Percentiles rank a stretch among this genome's conserved stretches.
Evolutionary conservation across 441 rosid genomes (phyloP).

Genomic region (Gossypium lobatum): DNA sequence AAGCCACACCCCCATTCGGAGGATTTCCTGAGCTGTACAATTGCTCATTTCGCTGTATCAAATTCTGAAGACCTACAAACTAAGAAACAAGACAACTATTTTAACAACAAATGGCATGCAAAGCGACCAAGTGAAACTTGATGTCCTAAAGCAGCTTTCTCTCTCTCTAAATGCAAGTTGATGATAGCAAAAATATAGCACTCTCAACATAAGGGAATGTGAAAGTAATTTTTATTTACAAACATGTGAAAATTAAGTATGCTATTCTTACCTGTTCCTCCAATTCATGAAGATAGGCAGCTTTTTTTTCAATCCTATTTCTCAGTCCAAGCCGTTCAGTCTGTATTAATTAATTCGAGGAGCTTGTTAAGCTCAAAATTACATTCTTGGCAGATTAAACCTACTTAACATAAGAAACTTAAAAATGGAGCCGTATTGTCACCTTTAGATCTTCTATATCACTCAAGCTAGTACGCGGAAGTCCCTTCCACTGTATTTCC

Average conservation of each 20-base stretch:
- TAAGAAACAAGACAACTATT: slow-evolving; percentile 22
- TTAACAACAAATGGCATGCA: slow-evolving; percentile 1
- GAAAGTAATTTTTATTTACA: slow-evolving; percentile 5
- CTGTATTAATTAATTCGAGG: slow-evolving; percentile 33
- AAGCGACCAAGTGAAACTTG: neutral
- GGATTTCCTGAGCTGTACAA: slow-evolving; percentile 72
- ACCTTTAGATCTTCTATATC: slow-evolving; percentile 98
- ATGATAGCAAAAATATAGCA: neutral
- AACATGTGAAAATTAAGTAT: slow-evolving; percentile 8
- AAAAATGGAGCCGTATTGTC: slow-evolving; percentile 18
- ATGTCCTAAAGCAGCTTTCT: neutral
- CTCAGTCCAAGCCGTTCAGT: slow-evolving; percentile 57
- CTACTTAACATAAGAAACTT: slow-evolving; percentile 9
- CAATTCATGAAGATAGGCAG: slow-evolving; percentile 76
- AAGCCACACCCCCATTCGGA: slow-evolving; percentile 87
- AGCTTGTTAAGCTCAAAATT: slow-evolving; percentile 17
- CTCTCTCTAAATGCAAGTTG: slow-evolving; percentile 1
- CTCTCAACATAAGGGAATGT: slow-evolving; percentile 2
- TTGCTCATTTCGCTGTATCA: slow-evolving; percentile 76
- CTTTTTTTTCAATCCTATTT: slow-evolving; percentile 83
- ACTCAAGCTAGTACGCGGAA: slow-evolving; percentile 88
- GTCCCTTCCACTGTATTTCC: slow-evolving; percentile 98
- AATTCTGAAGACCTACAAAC: slow-evolving; percentile 86
- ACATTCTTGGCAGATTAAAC: slow-evolving; percentile 19
- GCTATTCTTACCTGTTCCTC: slow-evolving; percentile 77